Conservation (phyloP, 2,329 filamentous ascomycete genomes). For the Boeremia lycopersici region DNA sequence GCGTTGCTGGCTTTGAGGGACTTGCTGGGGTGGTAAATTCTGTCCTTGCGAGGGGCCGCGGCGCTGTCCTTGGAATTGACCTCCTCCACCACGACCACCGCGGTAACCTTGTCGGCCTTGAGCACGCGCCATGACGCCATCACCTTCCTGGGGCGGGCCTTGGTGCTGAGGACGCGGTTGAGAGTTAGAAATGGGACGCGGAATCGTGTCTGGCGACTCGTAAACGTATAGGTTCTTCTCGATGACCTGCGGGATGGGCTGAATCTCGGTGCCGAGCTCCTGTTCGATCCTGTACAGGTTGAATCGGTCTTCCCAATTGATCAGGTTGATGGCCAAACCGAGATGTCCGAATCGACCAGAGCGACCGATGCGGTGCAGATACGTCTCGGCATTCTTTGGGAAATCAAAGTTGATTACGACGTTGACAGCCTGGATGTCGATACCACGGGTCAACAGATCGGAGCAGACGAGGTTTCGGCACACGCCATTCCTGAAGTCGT, state of each 20-base stretch:
- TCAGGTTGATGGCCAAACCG: constrained; percentile 96
- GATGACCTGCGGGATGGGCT: constrained; percentile 90
- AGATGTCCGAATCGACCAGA: constrained; percentile 97
- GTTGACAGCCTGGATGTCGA: constrained; percentile 98
- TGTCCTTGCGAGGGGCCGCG: constrained; percentile 28
- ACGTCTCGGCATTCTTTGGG: constrained; percentile 98
- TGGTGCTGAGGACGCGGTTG: constrained; percentile 31
- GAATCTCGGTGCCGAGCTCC: constrained; percentile 95
- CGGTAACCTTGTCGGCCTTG: constrained; percentile 40
- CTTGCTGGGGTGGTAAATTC: constrained; percentile 23
- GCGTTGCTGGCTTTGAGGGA: constrained; percentile 35
- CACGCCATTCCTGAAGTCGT: constrained; percentile 97
- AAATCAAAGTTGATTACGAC: constrained; percentile 99
- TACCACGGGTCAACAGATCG: constrained; percentile 95
- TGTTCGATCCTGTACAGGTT: constrained; percentile 99
- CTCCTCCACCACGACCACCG: constrained; percentile 44
- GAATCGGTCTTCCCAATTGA: constrained; percentile 99
- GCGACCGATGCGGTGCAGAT: constrained; percentile 96
- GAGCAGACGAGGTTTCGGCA: constrained; percentile 98
- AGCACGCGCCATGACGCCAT: constrained; percentile 29
- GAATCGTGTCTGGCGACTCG: constrained; percentile 93
- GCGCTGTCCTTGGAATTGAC: constrained; percentile 41
- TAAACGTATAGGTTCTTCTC: constrained; percentile 99
- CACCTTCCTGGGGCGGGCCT: constrained; percentile 37
- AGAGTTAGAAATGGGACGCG: constrained; percentile 73